Percentiles rank a stretch among this genome's conserved stretches.
phyloP scores from a whole-genome alignment of 1,284 basidiomycete genomes.

The Malassezia sympodialis region DNA sequence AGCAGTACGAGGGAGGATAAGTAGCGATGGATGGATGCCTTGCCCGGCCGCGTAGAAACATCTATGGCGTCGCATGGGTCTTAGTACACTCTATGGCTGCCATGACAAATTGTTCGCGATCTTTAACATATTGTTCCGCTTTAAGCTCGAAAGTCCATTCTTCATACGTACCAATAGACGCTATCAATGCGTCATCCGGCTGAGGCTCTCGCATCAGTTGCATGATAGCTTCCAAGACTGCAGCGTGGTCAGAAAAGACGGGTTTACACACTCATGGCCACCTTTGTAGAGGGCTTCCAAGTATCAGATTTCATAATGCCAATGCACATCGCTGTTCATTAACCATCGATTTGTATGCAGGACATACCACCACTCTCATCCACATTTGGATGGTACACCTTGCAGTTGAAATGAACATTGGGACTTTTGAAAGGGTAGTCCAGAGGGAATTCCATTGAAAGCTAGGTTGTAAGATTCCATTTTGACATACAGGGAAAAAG shows the following conservation, averaged over 20 bases:
- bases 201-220: conserved; percentile 42
- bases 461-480: background rate
- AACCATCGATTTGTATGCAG: background rate
- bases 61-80: conserved; percentile 13
- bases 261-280: conserved; percentile 33
- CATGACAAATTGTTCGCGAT: conserved; percentile 33
- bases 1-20: background rate
- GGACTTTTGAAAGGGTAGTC: conserved; percentile 49
- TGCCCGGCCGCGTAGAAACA: too few relatives aligned
- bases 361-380: conserved; percentile 42
- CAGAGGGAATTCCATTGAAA: conserved; percentile 38
- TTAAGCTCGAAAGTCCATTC: background rate
- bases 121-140: conserved; percentile 41
- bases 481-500: conserved; percentile 4
- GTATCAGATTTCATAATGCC: conserved; percentile 46
- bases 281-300: conserved; percentile 48
- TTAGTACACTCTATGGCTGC: conserved; percentile 34
- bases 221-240: conserved; percentile 37
- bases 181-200: conserved; percentile 42
- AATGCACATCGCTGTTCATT: conserved; percentile 26
- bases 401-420: conserved; percentile 38
- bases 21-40: background rate
- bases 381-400: conserved; percentile 48
- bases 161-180: conserved; percentile 35
- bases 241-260: background rate